Evolutionary conservation across 495 filamentous ascomycete species (phyloP), one percentile per base, ranked within the genome.

Genomic region (Terfezia claveryi): DNA sequence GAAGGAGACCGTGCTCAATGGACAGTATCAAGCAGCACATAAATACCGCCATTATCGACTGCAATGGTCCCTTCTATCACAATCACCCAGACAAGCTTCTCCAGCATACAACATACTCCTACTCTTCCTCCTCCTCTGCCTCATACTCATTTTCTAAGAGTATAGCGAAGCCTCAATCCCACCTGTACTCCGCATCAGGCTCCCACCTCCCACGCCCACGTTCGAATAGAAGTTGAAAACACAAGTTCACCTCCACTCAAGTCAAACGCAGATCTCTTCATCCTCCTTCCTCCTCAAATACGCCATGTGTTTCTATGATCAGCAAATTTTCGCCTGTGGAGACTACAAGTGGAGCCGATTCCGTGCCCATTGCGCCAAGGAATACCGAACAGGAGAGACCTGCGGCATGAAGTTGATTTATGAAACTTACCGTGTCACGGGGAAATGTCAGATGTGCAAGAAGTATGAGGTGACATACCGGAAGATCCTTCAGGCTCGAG

Each of bases 311-410:
- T 66, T 66, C 58, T 66, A 66, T 54, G 63, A 66, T 46, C 63
- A 66, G 55, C 63, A 65, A 57, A 66, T 66, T 36, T 66, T 62
- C 52, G 58, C 55, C 44, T 98, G 91, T 71, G 81, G 81, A 64
- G 89, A 91, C 74, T 95, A 80, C 80, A 89, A 88, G 69, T 98
- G 92, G 91, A 84, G 85, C 61, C 80, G 80, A 68, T 95, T 96
- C 75, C 80, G 84, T 58, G 77, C 88, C 69, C 91, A 94, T 61
- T 98, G 92, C 78, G 80, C 83, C 67, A 83, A 82, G 70, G 91
- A 98, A 64, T 94, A 96, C 72, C 86, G 92, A 62, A 95, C 82
- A 52, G 91, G 91, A 66, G 91, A 98, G 75, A 96, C 91, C 46
- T 98, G 91, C 71, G 91, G 91, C 62, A 87, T 94, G 74, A 91